Conservation (phyloP, 768 basidiomycete species). For the Mycena venus region DNA sequence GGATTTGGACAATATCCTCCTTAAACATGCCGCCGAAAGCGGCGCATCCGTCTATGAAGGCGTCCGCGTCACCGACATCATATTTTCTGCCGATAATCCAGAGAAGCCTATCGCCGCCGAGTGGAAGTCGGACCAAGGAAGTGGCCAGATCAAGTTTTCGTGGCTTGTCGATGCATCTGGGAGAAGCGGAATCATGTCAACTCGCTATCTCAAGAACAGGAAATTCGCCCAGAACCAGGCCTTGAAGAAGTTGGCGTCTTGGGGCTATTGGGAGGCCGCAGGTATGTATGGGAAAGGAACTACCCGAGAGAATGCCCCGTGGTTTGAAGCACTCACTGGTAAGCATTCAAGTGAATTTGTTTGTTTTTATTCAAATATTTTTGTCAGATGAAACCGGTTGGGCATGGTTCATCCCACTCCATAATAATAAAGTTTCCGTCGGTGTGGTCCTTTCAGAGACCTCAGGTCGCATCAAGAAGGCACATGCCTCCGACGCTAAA, state of each 20-base stretch:
- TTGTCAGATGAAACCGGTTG: conserved; percentile 63
- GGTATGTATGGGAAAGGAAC: conserved; percentile 58
- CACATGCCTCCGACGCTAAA: conserved; percentile 34
- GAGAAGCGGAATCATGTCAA: conserved; percentile 69
- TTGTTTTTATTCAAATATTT: too few relatives aligned
- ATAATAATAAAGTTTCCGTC: conserved; percentile 62
- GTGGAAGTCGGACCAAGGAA: conserved; percentile 52
- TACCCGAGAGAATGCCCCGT: conserved; percentile 58
- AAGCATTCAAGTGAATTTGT: neutral
- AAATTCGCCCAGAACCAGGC: too few relatives aligned
- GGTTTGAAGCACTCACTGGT: conserved; percentile 59
- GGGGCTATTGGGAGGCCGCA: conserved; percentile 75
- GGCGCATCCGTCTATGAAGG: conserved; percentile 66
- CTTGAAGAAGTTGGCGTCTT: conserved; percentile 71
- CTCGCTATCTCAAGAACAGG: conserved; percentile 68
- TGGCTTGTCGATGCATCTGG: conserved; percentile 76
- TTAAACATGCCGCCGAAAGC: conserved; percentile 55
- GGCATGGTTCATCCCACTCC: conserved; percentile 69
- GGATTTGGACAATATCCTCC: too few relatives aligned
- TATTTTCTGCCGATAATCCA: conserved; percentile 50
- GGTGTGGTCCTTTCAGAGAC: conserved; percentile 63
- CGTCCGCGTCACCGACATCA: conserved; percentile 58
- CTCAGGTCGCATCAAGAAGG: conserved; percentile 48
- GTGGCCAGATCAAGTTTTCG: conserved; percentile 64
- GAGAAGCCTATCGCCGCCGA: conserved; percentile 52